Percentiles rank a stretch among this genome's conserved stretches.
Conservation (phyloP, 805 yeast genomes). For the Myxozyma kluyveri region DNA sequence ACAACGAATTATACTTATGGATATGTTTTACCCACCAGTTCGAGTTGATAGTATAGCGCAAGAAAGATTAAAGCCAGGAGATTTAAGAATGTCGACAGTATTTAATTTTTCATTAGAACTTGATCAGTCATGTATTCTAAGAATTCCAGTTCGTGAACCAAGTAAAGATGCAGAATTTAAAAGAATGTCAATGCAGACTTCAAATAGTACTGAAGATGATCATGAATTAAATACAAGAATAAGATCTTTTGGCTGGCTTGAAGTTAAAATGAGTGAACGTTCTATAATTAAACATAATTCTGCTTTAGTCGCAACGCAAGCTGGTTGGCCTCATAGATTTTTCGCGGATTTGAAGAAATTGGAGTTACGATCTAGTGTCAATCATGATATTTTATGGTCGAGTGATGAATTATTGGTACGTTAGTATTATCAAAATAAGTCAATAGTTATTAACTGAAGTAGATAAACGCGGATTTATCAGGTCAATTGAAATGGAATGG, state of each 20-base stretch:
- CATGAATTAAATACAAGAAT: conserved; percentile 21
- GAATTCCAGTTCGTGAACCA: conserved; percentile 80
- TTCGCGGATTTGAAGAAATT: conserved; percentile 49
- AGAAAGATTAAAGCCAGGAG: conserved; percentile 48
- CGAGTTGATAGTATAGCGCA: conserved; percentile 55
- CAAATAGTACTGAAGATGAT: conserved; percentile 33
- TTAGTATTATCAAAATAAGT: not conserved
- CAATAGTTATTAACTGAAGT: conserved; percentile 47
- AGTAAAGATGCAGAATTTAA: conserved; percentile 64
- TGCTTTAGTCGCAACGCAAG: conserved; percentile 52
- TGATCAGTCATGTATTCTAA: conserved; percentile 61
- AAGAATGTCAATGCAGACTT: conserved; percentile 36
- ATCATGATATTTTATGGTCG: conserved; percentile 73
- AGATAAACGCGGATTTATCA: conserved; percentile 54
- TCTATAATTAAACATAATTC: conserved; percentile 50
- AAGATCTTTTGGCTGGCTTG: conserved; percentile 91
- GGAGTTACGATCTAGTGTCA: conserved; percentile 77
- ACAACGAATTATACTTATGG: conserved; percentile 65
- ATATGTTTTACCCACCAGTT: conserved; percentile 63
- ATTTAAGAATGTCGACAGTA: conserved; percentile 53
- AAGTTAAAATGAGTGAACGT: conserved; percentile 56
- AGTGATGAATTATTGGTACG: conserved; percentile 44
- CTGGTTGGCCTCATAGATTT: conserved; percentile 57
- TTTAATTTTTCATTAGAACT: conserved; percentile 56
- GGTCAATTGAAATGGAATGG: conserved; percentile 86